These are phyloP conservation scores for Botryotinia convoluta DNA, from an alignment of 2,329 filamentous ascomycete species.

Conservation along the genomic window DNA sequence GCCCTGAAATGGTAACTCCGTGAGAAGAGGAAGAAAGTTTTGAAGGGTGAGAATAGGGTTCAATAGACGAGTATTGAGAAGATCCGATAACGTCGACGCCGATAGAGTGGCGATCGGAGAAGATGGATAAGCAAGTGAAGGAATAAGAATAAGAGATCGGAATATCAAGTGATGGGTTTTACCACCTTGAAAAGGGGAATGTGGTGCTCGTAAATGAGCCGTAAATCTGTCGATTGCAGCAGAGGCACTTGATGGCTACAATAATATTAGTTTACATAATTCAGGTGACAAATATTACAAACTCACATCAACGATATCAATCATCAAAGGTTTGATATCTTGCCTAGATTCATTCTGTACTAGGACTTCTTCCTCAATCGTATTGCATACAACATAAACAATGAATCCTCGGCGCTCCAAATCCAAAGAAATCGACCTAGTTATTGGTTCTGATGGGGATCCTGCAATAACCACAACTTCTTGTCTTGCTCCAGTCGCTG, in stretches of 20 bases:
- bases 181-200: constrained; percentile 72
- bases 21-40: constrained; percentile 79
- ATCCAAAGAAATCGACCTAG: constrained; percentile 78
- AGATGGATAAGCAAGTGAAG: constrained; percentile 74
- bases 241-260: constrained; percentile 64
- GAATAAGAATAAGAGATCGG: constrained; percentile 78
- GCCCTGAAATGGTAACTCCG: constrained; percentile 48
- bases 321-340: constrained; percentile 77
- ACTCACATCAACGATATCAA: constrained; percentile 79
- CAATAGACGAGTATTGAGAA: constrained; percentile 87
- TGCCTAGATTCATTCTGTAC: constrained; percentile 73
- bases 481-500: constrained; percentile 76
- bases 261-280: constrained; percentile 23
- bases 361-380: constrained; percentile 77
- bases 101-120: constrained; percentile 83
- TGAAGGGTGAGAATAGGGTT: constrained; percentile 87
- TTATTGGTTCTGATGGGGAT: constrained; percentile 80
- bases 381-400: constrained; percentile 84
- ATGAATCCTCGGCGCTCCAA: constrained; percentile 90
- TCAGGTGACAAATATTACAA: neutral
- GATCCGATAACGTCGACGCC: constrained; percentile 80
- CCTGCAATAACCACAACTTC: constrained; percentile 89
- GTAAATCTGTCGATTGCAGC: constrained; percentile 70
- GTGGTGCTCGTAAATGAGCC: constrained; percentile 68
- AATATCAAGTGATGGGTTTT: constrained; percentile 74